Conservation (phyloP, 495 filamentous ascomycete species). For the Margaritispora aquatica region DNA sequence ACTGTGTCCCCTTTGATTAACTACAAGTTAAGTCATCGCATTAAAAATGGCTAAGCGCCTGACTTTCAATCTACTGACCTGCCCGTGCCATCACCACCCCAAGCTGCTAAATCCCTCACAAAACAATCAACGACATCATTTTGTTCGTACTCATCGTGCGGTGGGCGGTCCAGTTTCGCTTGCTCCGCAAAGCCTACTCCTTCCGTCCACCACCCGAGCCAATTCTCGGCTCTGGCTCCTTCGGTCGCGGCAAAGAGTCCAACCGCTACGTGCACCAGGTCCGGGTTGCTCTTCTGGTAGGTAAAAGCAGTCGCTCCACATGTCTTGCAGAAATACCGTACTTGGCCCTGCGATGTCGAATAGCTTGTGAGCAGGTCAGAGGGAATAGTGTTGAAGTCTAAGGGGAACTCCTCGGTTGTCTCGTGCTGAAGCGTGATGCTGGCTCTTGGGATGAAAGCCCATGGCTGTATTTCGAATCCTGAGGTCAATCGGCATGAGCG, state of each 20-base stretch:
- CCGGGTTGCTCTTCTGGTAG: conserved; percentile 48
- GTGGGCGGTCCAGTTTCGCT: background rate
- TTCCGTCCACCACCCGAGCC: conserved; percentile 54
- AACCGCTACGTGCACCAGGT: conserved; percentile 57
- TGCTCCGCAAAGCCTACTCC: conserved; percentile 45
- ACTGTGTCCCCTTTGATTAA: too few relatives aligned
- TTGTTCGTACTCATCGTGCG: background rate
- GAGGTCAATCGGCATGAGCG: conserved; percentile 52
- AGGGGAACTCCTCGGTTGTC: background rate
- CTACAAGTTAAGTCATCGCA: too few relatives aligned
- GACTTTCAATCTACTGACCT: too few relatives aligned
- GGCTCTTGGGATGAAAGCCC: conserved; percentile 60
- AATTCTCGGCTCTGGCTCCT: conserved; percentile 37
- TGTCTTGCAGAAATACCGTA: conserved; percentile 51
- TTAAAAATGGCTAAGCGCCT: too few relatives aligned
- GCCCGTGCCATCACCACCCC: background rate
- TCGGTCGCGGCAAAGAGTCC: conserved; percentile 47
- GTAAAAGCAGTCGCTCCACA: conserved; percentile 68
- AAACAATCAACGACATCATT: background rate
- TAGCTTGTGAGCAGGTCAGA: conserved; percentile 25
- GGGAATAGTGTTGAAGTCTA: conserved; percentile 26
- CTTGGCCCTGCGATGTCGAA: conserved; percentile 45
- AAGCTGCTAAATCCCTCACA: background rate
- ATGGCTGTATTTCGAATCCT: conserved; percentile 62
- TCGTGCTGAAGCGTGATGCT: conserved; percentile 47